phyloP scores from a whole-genome alignment of 768 basidiomycete genomes.

The Pleurotus ostreatus region DNA sequence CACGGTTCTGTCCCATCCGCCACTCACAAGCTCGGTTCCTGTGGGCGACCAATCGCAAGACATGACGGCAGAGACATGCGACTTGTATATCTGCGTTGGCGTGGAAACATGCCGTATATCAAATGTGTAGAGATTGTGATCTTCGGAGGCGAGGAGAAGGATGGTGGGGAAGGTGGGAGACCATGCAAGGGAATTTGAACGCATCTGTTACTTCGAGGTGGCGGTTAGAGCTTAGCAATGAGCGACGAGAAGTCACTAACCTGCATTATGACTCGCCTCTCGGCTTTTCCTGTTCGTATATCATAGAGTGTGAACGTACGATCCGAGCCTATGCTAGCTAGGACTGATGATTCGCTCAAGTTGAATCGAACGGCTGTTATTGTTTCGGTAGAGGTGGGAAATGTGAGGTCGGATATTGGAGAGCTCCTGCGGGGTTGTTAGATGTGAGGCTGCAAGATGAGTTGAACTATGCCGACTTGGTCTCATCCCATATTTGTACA shows the following conservation, averaged over 20 bases:
- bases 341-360: slow-evolving; percentile 86
- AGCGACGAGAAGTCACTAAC: slow-evolving; percentile 31
- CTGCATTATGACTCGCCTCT: slow-evolving; percentile 88
- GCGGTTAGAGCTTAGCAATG: not conserved
- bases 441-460: not conserved
- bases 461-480: slow-evolving; percentile 53
- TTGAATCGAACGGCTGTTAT: slow-evolving; percentile 89
- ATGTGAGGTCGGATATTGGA: slow-evolving; percentile 82
- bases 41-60: slow-evolving; percentile 97
- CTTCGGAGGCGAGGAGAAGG: slow-evolving; percentile 93
- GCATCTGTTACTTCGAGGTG: slow-evolving; percentile 50
- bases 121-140: slow-evolving; percentile 97
- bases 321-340: slow-evolving; percentile 94
- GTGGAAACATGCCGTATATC: slow-evolving; percentile 81
- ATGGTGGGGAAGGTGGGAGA: slow-evolving; percentile 94
- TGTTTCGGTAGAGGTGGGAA: slow-evolving; percentile 85
- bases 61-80: slow-evolving; percentile 95
- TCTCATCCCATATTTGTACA: slow-evolving; percentile 98
- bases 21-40: slow-evolving; percentile 92
- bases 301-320: slow-evolving; percentile 96
- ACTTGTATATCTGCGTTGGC: slow-evolving; percentile 94
- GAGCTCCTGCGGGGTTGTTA: slow-evolving; percentile 54
- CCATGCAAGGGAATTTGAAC: slow-evolving; percentile 88
- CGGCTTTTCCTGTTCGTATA: slow-evolving; percentile 94
- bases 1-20: slow-evolving; percentile 94